Evolutionary conservation across 352 stramenopile genomes (phyloP).

Genomic region (Peronospora destructor): DNA sequence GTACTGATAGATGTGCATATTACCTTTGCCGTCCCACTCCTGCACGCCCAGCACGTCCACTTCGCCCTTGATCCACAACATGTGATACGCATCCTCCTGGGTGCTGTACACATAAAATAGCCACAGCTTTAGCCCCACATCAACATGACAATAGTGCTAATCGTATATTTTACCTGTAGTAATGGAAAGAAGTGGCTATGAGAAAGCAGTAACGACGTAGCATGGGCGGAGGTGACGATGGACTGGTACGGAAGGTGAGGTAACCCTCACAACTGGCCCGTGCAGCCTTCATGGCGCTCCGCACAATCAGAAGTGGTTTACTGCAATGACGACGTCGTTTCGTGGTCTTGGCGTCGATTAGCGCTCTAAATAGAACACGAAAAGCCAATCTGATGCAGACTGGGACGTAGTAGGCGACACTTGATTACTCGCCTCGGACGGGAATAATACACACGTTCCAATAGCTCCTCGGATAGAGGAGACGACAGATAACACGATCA

Average conservation of each 20-base stretch:
- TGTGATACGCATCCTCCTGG: slow-evolving; percentile 87
- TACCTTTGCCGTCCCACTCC: slow-evolving; percentile 88
- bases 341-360: slow-evolving; percentile 11
- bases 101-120: slow-evolving; percentile 35
- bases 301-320: slow-evolving; percentile 26
- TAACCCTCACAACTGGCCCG: slow-evolving; percentile 81
- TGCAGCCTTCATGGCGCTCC: slow-evolving; percentile 70
- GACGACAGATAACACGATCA: slow-evolving; percentile 4
- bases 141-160: slow-evolving; percentile 3
- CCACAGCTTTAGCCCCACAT: background rate
- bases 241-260: slow-evolving; percentile 80
- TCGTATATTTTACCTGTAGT: slow-evolving; percentile 46
- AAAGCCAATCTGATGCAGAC: slow-evolving; percentile 6
- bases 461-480: slow-evolving; percentile 11
- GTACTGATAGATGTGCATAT: slow-evolving; percentile 88
- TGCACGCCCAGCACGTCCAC: slow-evolving; percentile 86
- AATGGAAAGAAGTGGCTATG: slow-evolving; percentile 82
- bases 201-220: slow-evolving; percentile 84
- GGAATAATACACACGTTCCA: slow-evolving; percentile 1
- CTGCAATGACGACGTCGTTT: slow-evolving; percentile 18
- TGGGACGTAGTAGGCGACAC: slow-evolving; percentile 1
- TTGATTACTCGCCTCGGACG: slow-evolving; percentile 9
- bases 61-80: slow-evolving; percentile 80
- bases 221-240: slow-evolving; percentile 82
- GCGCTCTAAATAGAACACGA: slow-evolving; percentile 7